Evolutionary conservation across 306 rosid species (phyloP).

Genomic region (Clitoria ternatea): DNA sequence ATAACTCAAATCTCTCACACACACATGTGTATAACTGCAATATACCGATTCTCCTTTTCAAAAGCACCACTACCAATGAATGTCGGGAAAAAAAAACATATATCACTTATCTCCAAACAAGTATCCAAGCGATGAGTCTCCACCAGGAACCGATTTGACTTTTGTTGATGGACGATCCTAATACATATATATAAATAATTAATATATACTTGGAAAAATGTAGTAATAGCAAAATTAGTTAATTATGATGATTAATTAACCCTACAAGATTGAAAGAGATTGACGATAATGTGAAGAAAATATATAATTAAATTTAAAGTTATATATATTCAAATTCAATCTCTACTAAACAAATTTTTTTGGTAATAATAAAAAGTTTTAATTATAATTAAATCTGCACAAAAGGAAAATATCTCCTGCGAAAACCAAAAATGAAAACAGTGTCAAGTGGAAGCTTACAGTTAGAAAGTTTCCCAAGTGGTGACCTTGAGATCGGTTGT

Average conservation of each 20-base stretch:
- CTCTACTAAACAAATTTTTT: too few relatives aligned
- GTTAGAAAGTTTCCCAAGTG: conserved; percentile 51
- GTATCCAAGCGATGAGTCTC: conserved; percentile 82
- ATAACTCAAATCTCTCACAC: neutral
- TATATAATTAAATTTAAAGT: neutral
- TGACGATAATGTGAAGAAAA: neutral
- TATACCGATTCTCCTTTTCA: neutral
- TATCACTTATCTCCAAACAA: conserved; percentile 80
- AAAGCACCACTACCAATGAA: neutral
- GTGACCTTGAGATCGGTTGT: conserved; percentile 49
- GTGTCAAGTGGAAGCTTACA: conserved; percentile 39
- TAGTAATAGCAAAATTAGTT: neutral
- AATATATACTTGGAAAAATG: neutral
- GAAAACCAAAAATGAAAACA: too few relatives aligned
- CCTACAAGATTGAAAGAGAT: neutral
- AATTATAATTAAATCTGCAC: too few relatives aligned
- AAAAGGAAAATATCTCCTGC: too few relatives aligned
- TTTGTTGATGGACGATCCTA: conserved; percentile 82
- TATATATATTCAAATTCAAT: too few relatives aligned
- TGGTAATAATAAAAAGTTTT: too few relatives aligned
- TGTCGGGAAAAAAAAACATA: neutral
- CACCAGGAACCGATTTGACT: conserved; percentile 78
- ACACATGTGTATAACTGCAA: neutral
- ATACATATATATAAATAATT: neutral
- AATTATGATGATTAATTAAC: neutral